These are phyloP conservation scores for Fusarium pseudograminearum DNA, from an alignment of 2,329 filamentous ascomycete genomes.

Conservation along the genomic window DNA sequence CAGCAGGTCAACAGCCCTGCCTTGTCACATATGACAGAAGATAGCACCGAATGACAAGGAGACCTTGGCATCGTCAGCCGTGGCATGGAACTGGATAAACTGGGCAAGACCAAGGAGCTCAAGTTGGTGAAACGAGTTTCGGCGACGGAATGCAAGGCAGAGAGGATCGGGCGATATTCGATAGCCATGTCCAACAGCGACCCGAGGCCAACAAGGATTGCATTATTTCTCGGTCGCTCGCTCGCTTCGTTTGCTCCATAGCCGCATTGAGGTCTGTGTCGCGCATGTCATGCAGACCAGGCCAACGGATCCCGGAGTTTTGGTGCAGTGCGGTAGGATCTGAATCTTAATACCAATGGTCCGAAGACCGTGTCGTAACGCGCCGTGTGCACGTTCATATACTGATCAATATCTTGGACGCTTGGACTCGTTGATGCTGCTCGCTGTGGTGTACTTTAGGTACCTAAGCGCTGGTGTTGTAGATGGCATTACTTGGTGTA, in stretches of 20 bases:
- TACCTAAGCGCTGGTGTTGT: constrained; percentile 18
- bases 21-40: constrained; percentile 18
- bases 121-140: constrained; percentile 1
- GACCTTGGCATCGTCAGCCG: constrained; percentile 6
- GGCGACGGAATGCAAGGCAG: not conserved
- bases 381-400: constrained; percentile 9
- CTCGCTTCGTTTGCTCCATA: constrained; percentile 15
- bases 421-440: constrained; percentile 18
- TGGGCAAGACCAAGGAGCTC: not conserved
- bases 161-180: constrained; percentile 9
- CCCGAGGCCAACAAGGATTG: constrained; percentile 19
- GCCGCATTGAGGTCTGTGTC: constrained; percentile 33
- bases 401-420: constrained; percentile 9
- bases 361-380: constrained; percentile 3
- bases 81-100: constrained; percentile 1
- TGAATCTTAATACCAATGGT: constrained; percentile 12
- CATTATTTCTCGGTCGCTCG: constrained; percentile 7
- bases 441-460: not conserved
- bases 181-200: constrained; percentile 1
- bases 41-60: constrained; percentile 6
- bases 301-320: constrained; percentile 10
- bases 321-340: not conserved
- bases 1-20: constrained; percentile 11
- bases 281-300: constrained; percentile 27
- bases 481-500: constrained; percentile 1